Evolutionary conservation across 805 yeast species (phyloP).

Genomic region (Nematodospora valgi): DNA sequence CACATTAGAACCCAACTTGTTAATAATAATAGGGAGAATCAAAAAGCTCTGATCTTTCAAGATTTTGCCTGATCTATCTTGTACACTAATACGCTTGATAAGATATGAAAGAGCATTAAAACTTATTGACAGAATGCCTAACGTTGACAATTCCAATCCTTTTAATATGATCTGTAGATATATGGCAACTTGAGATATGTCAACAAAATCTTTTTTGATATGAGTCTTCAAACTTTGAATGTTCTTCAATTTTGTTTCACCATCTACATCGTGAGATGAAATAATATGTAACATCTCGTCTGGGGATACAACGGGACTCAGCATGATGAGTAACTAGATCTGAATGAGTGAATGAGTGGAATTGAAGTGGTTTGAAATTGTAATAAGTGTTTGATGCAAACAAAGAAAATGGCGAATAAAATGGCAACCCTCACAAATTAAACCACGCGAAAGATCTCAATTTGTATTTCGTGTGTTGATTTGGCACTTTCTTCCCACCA

Average conservation of each 20-base stretch:
- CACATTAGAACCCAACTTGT: constrained; percentile 35
- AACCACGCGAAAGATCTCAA: too few relatives aligned
- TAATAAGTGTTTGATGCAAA: too few relatives aligned
- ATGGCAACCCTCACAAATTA: too few relatives aligned
- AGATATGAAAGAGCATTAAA: constrained; percentile 55
- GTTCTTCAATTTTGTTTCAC: constrained; percentile 13
- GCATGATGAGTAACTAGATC: too few relatives aligned
- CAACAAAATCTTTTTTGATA: constrained; percentile 54
- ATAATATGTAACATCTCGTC: constrained; percentile 17
- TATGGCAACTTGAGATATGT: constrained; percentile 44
- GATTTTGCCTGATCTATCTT: constrained; percentile 41
- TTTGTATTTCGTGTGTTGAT: too few relatives aligned
- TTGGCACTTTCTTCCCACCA: too few relatives aligned
- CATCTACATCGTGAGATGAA: constrained; percentile 11
- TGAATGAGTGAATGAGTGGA: too few relatives aligned
- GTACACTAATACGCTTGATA: constrained; percentile 56
- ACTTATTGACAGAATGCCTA: constrained; percentile 37
- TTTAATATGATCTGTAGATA: constrained; percentile 49
- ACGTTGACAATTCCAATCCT: constrained; percentile 39
- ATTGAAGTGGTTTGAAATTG: too few relatives aligned
- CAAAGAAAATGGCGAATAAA: too few relatives aligned
- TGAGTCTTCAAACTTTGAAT: constrained; percentile 45
- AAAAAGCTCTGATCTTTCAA: constrained; percentile 40
- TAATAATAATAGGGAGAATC: constrained; percentile 51
- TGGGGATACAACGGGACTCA: constrained; percentile 9